Evolutionary conservation across 345 rosid genomes (phyloP), one percentile per base, ranked within the genome.

Genomic region (Kernera saxatilis): DNA sequence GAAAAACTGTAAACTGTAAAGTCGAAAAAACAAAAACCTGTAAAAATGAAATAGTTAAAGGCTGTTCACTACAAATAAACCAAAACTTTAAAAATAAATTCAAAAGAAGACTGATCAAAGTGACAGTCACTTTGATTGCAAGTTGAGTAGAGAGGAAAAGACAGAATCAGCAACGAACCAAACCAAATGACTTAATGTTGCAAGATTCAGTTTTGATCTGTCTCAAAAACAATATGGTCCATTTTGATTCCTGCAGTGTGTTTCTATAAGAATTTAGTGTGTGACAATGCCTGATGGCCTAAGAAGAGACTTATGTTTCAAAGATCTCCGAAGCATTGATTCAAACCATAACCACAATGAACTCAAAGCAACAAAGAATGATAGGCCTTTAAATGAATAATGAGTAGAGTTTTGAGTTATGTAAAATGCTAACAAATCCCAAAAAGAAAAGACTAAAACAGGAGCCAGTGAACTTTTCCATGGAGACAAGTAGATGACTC

Each of bases 161-260:
- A 61, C 27, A 9, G 96, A 91, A 77, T 71, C 77, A 29, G 82
- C 84, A 78, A 91, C 97, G 3, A 91, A 88, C 72, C n/a, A n/a
- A n/a, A n/a, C n/a, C n/a, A n/a, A n/a, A n/a, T n/a, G n/a, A n/a
- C n/a, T n/a, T n/a, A n/a, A n/a, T n/a, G n/a, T n/a, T n/a, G n/a
- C n/a, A n/a, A n/a, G n/a, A n/a, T n/a, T n/a, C n/a, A n/a, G n/a
- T n/a, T n/a, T n/a, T n/a, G n/a, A n/a, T 50, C 81, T 4, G 5
- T 4, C 30, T 4, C 5, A 27, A 5, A 5, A 6, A 1, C 30
- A 27, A 27, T 27, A 27, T 27, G 5, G 30, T n/a, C n/a, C n/a
- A n/a, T n/a, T n/a, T n/a, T n/a, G n/a, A n/a, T n/a, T n/a, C n/a
- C n/a, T n/a, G n/a, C n/a, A n/a, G n/a, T n/a, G n/a, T n/a, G n/a